Conservation (phyloP, 2,329 filamentous ascomycete genomes). For the Arachnopeziza araneosa region DNA sequence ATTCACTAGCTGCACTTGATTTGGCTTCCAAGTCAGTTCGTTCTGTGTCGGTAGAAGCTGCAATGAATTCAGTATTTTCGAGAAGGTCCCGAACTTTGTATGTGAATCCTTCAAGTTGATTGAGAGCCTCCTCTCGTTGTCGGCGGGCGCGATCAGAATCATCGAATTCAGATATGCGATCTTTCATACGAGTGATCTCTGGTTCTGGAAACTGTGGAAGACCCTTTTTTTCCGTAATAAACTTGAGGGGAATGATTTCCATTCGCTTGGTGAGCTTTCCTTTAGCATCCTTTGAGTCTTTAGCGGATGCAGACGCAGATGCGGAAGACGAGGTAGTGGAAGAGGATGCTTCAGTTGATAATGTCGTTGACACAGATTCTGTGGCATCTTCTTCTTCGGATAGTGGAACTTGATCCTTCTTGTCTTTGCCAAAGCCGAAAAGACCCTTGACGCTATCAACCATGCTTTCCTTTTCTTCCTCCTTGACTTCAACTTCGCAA, state of each 20-base stretch:
- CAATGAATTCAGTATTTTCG: slow-evolving; percentile 68
- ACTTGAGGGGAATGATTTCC: slow-evolving; percentile 29
- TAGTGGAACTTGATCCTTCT: slow-evolving; percentile 71
- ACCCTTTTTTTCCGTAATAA: slow-evolving; percentile 23
- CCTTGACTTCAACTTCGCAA: slow-evolving; percentile 70
- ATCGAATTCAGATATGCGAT: slow-evolving; percentile 79
- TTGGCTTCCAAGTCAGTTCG: slow-evolving; percentile 62
- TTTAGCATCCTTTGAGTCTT: slow-evolving; percentile 20
- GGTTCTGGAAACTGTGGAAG: slow-evolving; percentile 22
- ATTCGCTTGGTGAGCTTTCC: slow-evolving; percentile 27
- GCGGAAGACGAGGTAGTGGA: slow-evolving; percentile 45
- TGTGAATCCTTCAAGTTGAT: slow-evolving; percentile 88
- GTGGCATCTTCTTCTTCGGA: slow-evolving; percentile 49
- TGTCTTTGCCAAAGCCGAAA: slow-evolving; percentile 93
- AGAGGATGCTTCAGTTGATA: slow-evolving; percentile 44
- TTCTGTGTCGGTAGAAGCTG: slow-evolving; percentile 63
- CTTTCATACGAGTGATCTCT: slow-evolving; percentile 33
- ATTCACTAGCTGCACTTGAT: slow-evolving; percentile 69
- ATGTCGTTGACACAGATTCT: slow-evolving; percentile 26
- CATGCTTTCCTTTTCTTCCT: slow-evolving; percentile 71
- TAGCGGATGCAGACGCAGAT: slow-evolving; percentile 26
- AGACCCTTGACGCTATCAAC: slow-evolving; percentile 95
- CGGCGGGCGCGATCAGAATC: slow-evolving; percentile 73
- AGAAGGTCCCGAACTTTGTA: slow-evolving; percentile 83
- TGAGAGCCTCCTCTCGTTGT: slow-evolving; percentile 78